phyloP scores from a whole-genome alignment of 1,284 basidiomycete genomes.

The Cryptococcus sp. region DNA sequence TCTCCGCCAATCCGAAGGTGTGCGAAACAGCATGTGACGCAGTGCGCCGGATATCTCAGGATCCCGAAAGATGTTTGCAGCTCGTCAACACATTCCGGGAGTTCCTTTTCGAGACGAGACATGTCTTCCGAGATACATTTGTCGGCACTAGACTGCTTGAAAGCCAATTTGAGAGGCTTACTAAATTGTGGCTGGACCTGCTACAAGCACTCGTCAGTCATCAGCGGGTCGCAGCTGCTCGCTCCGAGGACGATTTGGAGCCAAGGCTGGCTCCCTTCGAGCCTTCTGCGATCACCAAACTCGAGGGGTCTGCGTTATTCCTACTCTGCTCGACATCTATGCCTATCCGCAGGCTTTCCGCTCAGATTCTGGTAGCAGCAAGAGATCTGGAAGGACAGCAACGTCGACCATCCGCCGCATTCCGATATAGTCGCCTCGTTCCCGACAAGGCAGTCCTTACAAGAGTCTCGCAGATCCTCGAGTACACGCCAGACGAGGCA shows the following conservation, averaged over 20 bases:
- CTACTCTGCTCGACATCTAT: slow-evolving; percentile 67
- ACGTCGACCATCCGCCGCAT: slow-evolving; percentile 43
- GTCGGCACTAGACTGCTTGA: slow-evolving; percentile 66
- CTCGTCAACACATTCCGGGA: slow-evolving; percentile 71
- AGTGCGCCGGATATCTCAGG: slow-evolving; percentile 71
- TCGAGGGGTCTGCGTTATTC: slow-evolving; percentile 76
- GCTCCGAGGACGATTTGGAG: slow-evolving; percentile 19
- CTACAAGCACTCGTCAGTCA: slow-evolving; percentile 68
- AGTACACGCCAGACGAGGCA: slow-evolving; percentile 31
- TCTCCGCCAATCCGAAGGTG: slow-evolving; percentile 78
- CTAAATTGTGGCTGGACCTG: slow-evolving; percentile 73
- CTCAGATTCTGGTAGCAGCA: slow-evolving; percentile 34
- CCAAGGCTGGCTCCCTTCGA: slow-evolving; percentile 35
- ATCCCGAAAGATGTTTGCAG: slow-evolving; percentile 61
- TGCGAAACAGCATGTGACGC: slow-evolving; percentile 70
- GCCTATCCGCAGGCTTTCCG: slow-evolving; percentile 34
- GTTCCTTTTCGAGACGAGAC: slow-evolving; percentile 74
- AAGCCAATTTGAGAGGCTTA: slow-evolving; percentile 59
- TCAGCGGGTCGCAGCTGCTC: slow-evolving; percentile 50
- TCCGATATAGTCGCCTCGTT: slow-evolving; percentile 41
- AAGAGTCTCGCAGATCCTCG: slow-evolving; percentile 39
- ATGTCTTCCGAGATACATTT: slow-evolving; percentile 68
- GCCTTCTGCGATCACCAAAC: slow-evolving; percentile 53
- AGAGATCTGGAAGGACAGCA: slow-evolving; percentile 41
- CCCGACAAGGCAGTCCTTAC: slow-evolving; percentile 29